Base-by-base conservation (phyloP, 768 basidiomycete species). In the Macrolepiota fuliginosa region DNA sequence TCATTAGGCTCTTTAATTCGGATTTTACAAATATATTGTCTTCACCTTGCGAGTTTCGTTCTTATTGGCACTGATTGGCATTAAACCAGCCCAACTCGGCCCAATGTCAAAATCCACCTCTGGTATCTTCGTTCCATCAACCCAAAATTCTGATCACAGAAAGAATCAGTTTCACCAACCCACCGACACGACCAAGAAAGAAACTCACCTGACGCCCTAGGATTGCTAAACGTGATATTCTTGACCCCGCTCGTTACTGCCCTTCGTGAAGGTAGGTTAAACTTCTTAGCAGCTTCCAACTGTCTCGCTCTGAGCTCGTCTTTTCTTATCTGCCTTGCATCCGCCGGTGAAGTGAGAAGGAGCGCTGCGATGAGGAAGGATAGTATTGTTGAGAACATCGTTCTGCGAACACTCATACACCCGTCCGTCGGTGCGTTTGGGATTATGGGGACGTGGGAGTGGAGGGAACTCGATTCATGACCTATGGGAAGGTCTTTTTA, bases 31-130 rank as follows among this genome's bases (percentile, higher is more conserved):
- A 15, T 10, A 32, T 9, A 52, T 37, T 47, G 27, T 19, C 58
- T 64, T 40, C 62, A 87, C 88, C 81, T 91, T 79, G 47, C 89
- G 81, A 4, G 87, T 88, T 72, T 92, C 90, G 50, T 88, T 77
- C 10, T 77, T 42, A 7, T 77, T 72, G 35, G 70, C 68, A 63
- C 88, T 90, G 57, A 92, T 91, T 2, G 90, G 90, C 56, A 92
- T 67, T 24, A 92, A 73, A 7, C 90, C 90, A 3, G 88, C 75
- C 88, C 88, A 91, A 64, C 87, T 89, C 2, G 89, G 87, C 2
- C 90, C 90, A 40, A 90, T 77, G 65, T 91, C 88, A 65, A 87
- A 91, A 65, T 86, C 79, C 19, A 91, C 86, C 46, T 85, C 76
- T 4, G 90, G 90, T 47, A 92, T 84, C 36, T 72, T 75, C 46